phyloP scores from a whole-genome alignment of 2,329 filamentous ascomycete genomes.

The Lachnellula hyalina region DNA sequence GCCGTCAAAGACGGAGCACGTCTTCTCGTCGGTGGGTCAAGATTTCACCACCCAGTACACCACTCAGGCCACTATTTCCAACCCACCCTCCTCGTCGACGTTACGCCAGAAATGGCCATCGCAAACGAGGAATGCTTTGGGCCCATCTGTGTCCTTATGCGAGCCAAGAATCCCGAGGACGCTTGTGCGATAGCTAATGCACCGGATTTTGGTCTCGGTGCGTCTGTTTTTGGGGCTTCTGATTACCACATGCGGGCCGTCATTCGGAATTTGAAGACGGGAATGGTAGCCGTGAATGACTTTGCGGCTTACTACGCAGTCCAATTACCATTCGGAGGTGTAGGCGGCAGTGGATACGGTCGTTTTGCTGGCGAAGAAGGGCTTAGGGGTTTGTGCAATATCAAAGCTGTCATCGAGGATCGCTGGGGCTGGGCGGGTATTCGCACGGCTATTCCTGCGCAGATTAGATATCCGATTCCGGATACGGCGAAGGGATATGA shows the following conservation, averaged over 20 bases:
- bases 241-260: slow-evolving; percentile 58
- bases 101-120: slow-evolving; percentile 79
- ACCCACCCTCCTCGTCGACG: slow-evolving; percentile 86
- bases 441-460: slow-evolving; percentile 72
- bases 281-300: slow-evolving; percentile 94
- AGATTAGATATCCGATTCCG: slow-evolving; percentile 74
- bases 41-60: slow-evolving; percentile 65
- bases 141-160: slow-evolving; percentile 83
- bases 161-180: slow-evolving; percentile 55
- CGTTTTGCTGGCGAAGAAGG: slow-evolving; percentile 91
- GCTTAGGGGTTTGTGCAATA: slow-evolving; percentile 75
- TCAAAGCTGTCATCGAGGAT: slow-evolving; percentile 82
- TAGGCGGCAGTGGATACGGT: slow-evolving; percentile 82
- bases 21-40: slow-evolving; percentile 73
- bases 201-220: slow-evolving; percentile 79
- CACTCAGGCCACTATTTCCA: slow-evolving; percentile 84
- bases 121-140: slow-evolving; percentile 91
- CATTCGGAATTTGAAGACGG: slow-evolving; percentile 65
- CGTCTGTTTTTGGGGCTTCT: slow-evolving; percentile 76
- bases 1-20: slow-evolving; percentile 75
- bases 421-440: slow-evolving; percentile 55
- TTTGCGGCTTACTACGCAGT: slow-evolving; percentile 92
- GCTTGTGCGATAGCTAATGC: slow-evolving; percentile 78
- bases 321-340: slow-evolving; percentile 82
- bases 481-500: slow-evolving; percentile 60